These are phyloP conservation scores for Echeveria elegans DNA, from an alignment of 164 flowering plant genomes.

Conservation along the genomic window DNA sequence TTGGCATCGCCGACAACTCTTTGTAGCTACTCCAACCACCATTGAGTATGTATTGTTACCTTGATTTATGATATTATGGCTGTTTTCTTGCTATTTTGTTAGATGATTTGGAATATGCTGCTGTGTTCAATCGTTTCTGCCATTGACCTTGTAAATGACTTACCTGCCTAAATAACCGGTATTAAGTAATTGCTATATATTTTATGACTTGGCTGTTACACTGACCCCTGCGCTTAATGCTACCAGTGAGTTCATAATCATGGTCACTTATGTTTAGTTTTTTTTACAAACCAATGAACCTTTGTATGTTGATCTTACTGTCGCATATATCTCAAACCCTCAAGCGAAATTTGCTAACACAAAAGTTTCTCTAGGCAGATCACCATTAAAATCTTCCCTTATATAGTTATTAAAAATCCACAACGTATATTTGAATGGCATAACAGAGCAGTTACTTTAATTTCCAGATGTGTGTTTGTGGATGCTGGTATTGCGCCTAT, in stretches of 20 bases:
- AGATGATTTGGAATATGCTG: background rate
- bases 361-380: background rate
- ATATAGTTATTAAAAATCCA: no score
- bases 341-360: background rate
- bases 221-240: no score
- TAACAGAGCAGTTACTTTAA: background rate
- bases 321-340: background rate
- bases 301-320: background rate
- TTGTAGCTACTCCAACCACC: conserved; percentile 94
- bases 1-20: conserved; percentile 98
- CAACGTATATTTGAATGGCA: background rate
- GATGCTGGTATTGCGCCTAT: conserved; percentile 95
- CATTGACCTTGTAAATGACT: background rate
- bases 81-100: background rate
- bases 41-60: conserved; percentile 50
- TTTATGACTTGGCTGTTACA: no score
- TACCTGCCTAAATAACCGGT: background rate
- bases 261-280: background rate
- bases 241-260: no score
- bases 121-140: background rate
- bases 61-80: background rate
- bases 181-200: no score
- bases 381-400: no score
- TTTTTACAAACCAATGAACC: background rate
- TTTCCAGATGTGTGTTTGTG: conserved; percentile 81